Conservation (phyloP, 495 filamentous ascomycete genomes). For the Oleoguttula mirabilis region DNA sequence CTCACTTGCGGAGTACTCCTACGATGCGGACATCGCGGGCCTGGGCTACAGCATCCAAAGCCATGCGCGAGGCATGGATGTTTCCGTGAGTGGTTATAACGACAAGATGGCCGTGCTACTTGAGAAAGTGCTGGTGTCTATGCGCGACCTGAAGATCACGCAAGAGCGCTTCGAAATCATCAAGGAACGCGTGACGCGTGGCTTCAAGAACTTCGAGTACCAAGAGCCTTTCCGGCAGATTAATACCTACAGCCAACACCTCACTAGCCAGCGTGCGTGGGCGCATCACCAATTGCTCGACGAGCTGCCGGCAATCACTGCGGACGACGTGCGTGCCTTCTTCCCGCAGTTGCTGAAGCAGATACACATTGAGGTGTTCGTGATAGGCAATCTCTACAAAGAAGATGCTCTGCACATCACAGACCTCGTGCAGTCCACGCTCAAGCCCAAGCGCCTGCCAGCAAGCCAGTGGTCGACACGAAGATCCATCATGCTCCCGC, state of each 20-base stretch:
- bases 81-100: slow-evolving; percentile 82
- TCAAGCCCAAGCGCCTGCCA: slow-evolving; percentile 66
- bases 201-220: slow-evolving; percentile 74
- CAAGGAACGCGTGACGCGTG: slow-evolving; percentile 69
- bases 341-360: slow-evolving; percentile 71
- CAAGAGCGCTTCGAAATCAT: slow-evolving; percentile 81
- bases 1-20: slow-evolving; percentile 85
- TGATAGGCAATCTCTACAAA: slow-evolving; percentile 90
- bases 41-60: slow-evolving; percentile 67
- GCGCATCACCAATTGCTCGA: slow-evolving; percentile 69
- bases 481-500: slow-evolving; percentile 64
- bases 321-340: slow-evolving; percentile 63
- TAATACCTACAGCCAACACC: slow-evolving; percentile 69
- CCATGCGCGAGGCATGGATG: slow-evolving; percentile 59
- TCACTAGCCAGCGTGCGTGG: slow-evolving; percentile 64
- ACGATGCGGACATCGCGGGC: slow-evolving; percentile 89
- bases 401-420: slow-evolving; percentile 86
- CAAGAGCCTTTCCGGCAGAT: slow-evolving; percentile 83
- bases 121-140: slow-evolving; percentile 78
- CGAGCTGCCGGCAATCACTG: slow-evolving; percentile 61
- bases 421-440: slow-evolving; percentile 61
- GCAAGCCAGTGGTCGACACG: slow-evolving; percentile 68
- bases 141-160: slow-evolving; percentile 72
- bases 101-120: slow-evolving; percentile 87
- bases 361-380: slow-evolving; percentile 74